Evolutionary conservation across 1,284 basidiomycete genomes (phyloP), one percentile per base, ranked within the genome.

Genomic region (Melampsora larici-populina): DNA sequence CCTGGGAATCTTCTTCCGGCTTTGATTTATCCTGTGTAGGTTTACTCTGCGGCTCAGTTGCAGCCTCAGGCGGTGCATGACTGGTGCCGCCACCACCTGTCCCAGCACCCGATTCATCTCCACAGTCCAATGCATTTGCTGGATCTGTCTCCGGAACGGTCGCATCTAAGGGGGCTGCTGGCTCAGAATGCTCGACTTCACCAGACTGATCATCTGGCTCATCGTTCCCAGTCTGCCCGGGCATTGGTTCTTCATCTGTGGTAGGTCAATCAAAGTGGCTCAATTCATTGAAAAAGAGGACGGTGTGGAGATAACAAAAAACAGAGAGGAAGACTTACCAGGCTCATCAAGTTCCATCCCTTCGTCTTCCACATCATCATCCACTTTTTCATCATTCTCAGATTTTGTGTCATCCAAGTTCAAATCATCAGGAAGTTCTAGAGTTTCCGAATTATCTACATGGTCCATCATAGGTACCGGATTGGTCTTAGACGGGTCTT

Each of bases 151-250:
- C 33, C 2, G 26, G 29, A 36, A n/a, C 33, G 1, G 21, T 36
- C 31, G 63, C 18, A 21, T 64, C 63, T 29, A 58, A 58, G 33
- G 63, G 63, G 36, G 33, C 63, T 26, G 18, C 15, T 29, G 18
- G 21, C 5, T 64, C 17, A 36, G 29, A 36, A 9, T 64, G 15
- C 36, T 58, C 55, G 55, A 58, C 29, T 21, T 58, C 55, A 29
- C 18, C 55, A 24, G 55, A 29, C 21, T 85, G 82, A 62, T 84
- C 82, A 9, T 82, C 82, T 24, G 80, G 82, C 33, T 80, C 81
- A 15, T 79, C 63, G 15, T 29, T 65, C 13, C 63, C 36, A 9
- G 21, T 1, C 15, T 13, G 55, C 29, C 55, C 55, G 8, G 8
- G 55, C 0, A 29, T n/a, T 9, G 55, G 55, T 24, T 79, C 79